Evolutionary conservation across 2,329 filamentous ascomycete genomes (phyloP).

Genomic region (Trichoderma sp.): DNA sequence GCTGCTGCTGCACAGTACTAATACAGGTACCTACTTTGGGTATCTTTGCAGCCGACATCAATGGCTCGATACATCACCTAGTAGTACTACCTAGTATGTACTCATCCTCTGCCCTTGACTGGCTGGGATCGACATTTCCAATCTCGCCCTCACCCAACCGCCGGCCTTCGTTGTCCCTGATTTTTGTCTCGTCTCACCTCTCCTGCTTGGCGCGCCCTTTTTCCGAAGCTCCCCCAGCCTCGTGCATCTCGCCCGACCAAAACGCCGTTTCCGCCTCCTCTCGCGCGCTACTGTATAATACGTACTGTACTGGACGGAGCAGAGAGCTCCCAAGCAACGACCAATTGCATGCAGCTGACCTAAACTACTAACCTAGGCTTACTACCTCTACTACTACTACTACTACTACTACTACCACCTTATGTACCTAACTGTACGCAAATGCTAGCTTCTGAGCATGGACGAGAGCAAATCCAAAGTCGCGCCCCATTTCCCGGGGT

Average conservation of each 20-base stretch:
- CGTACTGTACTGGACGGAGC: too few relatives aligned
- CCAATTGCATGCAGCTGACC: neutral
- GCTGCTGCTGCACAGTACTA: too few relatives aligned
- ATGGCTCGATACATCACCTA: too few relatives aligned
- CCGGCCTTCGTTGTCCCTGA: neutral
- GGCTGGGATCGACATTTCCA: neutral
- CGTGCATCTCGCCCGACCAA: neutral
- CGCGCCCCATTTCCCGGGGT: slow-evolving; percentile 6
- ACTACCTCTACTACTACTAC: too few relatives aligned
- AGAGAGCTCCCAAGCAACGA: neutral
- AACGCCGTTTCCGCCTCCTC: neutral
- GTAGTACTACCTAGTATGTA: too few relatives aligned
- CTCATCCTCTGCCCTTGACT: neutral
- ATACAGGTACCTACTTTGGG: too few relatives aligned
- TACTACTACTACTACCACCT: too few relatives aligned
- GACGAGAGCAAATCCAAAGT: neutral
- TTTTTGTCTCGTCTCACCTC: neutral
- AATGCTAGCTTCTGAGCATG: neutral
- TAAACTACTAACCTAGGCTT: too few relatives aligned
- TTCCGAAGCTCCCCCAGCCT: neutral
- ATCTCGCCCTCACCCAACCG: neutral
- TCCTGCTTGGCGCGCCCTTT: neutral
- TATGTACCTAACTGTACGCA: neutral
- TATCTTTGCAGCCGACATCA: too few relatives aligned
- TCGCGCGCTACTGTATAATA: too few relatives aligned